Evolutionary conservation across 805 yeast genomes (phyloP).

Genomic region (Yamadazyma laniorum): DNA sequence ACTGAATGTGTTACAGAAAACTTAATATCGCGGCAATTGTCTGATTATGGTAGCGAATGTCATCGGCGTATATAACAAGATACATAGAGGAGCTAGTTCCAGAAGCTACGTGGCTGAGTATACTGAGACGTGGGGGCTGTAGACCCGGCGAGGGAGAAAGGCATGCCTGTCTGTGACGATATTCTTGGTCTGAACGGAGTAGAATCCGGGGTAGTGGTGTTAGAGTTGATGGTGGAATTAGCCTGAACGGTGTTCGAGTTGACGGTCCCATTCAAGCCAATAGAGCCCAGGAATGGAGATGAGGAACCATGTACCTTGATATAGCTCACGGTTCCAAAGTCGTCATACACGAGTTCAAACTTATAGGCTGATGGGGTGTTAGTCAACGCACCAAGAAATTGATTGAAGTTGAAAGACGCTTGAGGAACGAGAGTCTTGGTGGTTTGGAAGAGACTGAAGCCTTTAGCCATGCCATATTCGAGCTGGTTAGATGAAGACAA

Average conservation of each 20-base stretch:
- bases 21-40: too few species aligned
- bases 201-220: background rate
- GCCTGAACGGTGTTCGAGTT: background rate
- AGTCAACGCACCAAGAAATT: conserved; percentile 27
- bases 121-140: background rate
- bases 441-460: conserved; percentile 30
- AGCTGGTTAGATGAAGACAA: conserved; percentile 36
- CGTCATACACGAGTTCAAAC: conserved; percentile 47
- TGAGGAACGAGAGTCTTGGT: conserved; percentile 28
- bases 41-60: too few species aligned
- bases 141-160: background rate
- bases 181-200: background rate
- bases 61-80: background rate
- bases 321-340: conserved; percentile 44
- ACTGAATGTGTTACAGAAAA: too few species aligned
- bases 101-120: background rate
- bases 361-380: conserved; percentile 23
- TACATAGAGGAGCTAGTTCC: background rate
- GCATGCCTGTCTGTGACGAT: background rate
- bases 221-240: too few species aligned
- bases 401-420: conserved; percentile 29
- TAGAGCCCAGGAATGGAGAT: background rate
- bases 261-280: background rate
- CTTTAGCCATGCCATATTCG: conserved; percentile 37
- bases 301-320: conserved; percentile 26